Conservation (phyloP, 2,329 filamentous ascomycete species). For the Ophiostoma pallidulum region DNA sequence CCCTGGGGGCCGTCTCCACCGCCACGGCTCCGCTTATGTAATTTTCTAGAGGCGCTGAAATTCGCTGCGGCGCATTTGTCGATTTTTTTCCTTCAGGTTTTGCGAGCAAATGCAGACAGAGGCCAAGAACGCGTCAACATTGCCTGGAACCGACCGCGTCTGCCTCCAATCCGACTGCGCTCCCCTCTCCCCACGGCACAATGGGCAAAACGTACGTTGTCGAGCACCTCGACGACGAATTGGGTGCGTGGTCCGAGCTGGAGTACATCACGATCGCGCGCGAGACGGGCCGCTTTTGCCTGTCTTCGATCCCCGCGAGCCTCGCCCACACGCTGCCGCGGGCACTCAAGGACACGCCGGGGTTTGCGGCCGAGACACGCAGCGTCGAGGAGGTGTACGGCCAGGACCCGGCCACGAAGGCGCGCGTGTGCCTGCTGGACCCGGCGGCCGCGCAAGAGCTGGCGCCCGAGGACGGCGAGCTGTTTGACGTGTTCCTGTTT, state of each 20-base stretch:
- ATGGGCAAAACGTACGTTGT: slow-evolving; percentile 73
- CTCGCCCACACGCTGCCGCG: slow-evolving; percentile 58
- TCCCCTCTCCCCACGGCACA: too few species aligned
- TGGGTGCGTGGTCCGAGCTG: slow-evolving; percentile 87
- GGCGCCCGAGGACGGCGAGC: slow-evolving; percentile 66
- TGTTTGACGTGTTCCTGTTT: slow-evolving; percentile 88
- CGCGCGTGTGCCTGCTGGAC: slow-evolving; percentile 11
- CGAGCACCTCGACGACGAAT: slow-evolving; percentile 90
- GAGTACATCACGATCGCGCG: slow-evolving; percentile 83
- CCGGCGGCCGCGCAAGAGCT: slow-evolving; percentile 51
- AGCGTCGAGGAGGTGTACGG: slow-evolving; percentile 79
- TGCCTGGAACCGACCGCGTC: too few species aligned
- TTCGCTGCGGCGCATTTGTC: too few species aligned
- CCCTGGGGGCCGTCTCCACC: too few species aligned
- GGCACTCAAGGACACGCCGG: slow-evolving; percentile 43
- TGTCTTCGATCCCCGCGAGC: slow-evolving; percentile 66
- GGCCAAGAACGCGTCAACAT: too few species aligned
- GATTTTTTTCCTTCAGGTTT: too few species aligned
- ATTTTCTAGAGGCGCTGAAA: too few species aligned
- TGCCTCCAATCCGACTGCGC: too few species aligned
- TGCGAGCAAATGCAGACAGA: too few species aligned
- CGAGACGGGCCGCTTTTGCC: slow-evolving; percentile 71
- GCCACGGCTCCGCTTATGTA: too few species aligned
- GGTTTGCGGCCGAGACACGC: slow-evolving; percentile 62
- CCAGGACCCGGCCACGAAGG: slow-evolving; percentile 46